phyloP scores from a whole-genome alignment of 371 early-diverging fungal genomes.

The Capillidium rhysosporum region DNA sequence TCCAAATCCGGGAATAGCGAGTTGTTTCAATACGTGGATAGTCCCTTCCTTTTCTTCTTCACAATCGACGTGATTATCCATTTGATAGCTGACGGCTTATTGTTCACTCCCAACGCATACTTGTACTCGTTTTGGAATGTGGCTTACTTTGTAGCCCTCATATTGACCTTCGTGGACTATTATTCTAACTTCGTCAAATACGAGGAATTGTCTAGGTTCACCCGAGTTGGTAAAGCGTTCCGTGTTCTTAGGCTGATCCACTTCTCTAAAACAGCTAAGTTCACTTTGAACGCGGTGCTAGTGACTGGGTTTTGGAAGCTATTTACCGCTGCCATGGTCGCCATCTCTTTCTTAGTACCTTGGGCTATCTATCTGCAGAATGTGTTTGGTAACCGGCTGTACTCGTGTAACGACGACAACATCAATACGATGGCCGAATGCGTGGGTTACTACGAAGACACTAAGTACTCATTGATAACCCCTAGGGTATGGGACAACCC shows the following conservation, averaged over 20 bases:
- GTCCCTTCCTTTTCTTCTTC: conserved; percentile 29
- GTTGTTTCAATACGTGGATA: conserved; percentile 14
- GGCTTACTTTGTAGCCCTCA: conserved; percentile 26
- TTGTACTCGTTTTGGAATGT: conserved; percentile 36
- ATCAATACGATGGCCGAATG: conserved; percentile 13
- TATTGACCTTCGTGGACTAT: background rate
- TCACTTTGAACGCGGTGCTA: conserved; percentile 3
- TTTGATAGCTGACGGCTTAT: conserved; percentile 39
- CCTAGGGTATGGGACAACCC: conserved; percentile 51
- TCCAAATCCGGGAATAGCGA: conserved; percentile 8
- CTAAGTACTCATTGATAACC: conserved; percentile 13
- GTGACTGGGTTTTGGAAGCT: conserved; percentile 31
- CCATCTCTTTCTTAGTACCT: conserved; percentile 34
- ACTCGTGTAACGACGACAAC: conserved; percentile 30
- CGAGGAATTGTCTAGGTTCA: conserved; percentile 26
- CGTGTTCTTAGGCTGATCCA: conserved; percentile 37
- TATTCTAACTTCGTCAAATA: conserved; percentile 9
- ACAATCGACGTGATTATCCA: conserved; percentile 35
- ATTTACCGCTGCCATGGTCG: conserved; percentile 29
- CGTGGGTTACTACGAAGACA: conserved; percentile 14
- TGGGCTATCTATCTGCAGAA: conserved; percentile 47
- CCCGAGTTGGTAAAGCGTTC: conserved; percentile 40
- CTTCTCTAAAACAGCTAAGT: conserved; percentile 3
- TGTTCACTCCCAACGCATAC: conserved; percentile 45
- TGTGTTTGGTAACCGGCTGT: conserved; percentile 33